Conservation (phyloP, 2,329 filamentous ascomycete genomes). For the Magnaporthales sp. region DNA sequence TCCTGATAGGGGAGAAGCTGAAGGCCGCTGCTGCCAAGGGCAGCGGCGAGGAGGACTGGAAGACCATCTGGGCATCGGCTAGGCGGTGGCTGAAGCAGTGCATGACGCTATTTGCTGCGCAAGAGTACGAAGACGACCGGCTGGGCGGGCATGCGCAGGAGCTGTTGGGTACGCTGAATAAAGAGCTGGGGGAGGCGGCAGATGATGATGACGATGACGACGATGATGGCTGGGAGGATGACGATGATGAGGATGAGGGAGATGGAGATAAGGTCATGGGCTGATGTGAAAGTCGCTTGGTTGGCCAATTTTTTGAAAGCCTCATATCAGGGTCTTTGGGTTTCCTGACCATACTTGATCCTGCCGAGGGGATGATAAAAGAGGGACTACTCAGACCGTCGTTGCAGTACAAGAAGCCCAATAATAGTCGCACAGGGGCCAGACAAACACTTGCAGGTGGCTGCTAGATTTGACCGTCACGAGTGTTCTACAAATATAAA, state of each 20-base stretch:
- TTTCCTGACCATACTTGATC: neutral
- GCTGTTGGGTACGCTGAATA: constrained; percentile 54
- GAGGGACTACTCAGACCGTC: neutral
- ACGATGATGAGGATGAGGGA: constrained; percentile 42
- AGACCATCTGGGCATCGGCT: constrained; percentile 59
- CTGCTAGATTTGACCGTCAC: neutral
- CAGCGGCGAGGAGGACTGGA: constrained; percentile 38
- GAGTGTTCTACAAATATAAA: neutral
- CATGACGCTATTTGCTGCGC: constrained; percentile 64
- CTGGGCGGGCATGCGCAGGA: constrained; percentile 68
- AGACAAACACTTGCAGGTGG: neutral
- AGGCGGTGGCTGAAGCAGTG: constrained; percentile 77
- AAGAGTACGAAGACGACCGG: constrained; percentile 80
- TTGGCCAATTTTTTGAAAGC: neutral
- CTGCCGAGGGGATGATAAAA: neutral
- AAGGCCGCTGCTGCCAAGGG: constrained; percentile 27
- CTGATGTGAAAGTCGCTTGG: neutral
- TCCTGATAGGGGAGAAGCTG: constrained; percentile 66
- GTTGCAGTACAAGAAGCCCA: neutral
- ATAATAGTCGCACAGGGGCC: neutral
- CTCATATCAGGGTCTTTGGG: neutral
- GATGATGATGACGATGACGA: constrained; percentile 46
- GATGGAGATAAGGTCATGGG: constrained; percentile 41
- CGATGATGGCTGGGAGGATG: constrained; percentile 39
- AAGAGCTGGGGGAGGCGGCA: constrained; percentile 52